Evolutionary conservation across 192 early-diverging fungal species (phyloP).

Genomic region (Linnemannia hyalina): DNA sequence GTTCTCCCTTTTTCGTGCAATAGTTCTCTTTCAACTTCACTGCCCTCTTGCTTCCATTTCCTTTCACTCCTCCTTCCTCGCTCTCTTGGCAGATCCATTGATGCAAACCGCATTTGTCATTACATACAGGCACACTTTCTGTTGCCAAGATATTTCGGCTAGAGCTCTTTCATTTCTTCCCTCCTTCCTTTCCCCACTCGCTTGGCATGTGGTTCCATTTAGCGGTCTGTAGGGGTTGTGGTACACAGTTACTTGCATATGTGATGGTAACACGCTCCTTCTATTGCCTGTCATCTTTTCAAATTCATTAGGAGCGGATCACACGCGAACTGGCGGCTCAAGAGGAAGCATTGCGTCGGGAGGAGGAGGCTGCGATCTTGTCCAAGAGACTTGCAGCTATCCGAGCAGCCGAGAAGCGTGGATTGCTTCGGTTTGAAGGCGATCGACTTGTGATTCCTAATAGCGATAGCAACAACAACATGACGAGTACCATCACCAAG

Average conservation of each 20-base stretch:
- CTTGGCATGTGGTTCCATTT: not conserved
- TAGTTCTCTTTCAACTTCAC: too few species aligned
- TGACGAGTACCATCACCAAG: not conserved
- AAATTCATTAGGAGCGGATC: slow-evolving; percentile 36
- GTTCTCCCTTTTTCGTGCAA: not conserved
- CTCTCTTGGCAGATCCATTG: not conserved
- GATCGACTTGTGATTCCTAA: slow-evolving; percentile 31
- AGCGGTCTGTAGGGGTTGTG: not conserved
- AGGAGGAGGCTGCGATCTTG: slow-evolving; percentile 37
- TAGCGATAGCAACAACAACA: not conserved
- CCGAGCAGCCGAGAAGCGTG: slow-evolving; percentile 40
- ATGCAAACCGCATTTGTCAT: not conserved
- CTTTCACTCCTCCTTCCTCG: not conserved
- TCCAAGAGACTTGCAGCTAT: slow-evolving; percentile 37
- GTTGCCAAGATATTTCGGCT: not conserved
- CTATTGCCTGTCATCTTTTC: not conserved
- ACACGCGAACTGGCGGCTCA: slow-evolving; percentile 40
- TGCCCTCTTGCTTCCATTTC: too few species aligned
- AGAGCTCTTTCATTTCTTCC: not conserved
- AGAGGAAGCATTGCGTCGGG: slow-evolving; percentile 40
- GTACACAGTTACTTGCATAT: not conserved
- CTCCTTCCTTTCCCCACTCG: not conserved
- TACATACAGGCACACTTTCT: not conserved
- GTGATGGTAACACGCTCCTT: not conserved
- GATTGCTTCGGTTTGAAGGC: slow-evolving; percentile 41